These are phyloP conservation scores for Pleurotus salmoneostramineus DNA, from an alignment of 768 basidiomycete genomes.

Conservation along the genomic window DNA sequence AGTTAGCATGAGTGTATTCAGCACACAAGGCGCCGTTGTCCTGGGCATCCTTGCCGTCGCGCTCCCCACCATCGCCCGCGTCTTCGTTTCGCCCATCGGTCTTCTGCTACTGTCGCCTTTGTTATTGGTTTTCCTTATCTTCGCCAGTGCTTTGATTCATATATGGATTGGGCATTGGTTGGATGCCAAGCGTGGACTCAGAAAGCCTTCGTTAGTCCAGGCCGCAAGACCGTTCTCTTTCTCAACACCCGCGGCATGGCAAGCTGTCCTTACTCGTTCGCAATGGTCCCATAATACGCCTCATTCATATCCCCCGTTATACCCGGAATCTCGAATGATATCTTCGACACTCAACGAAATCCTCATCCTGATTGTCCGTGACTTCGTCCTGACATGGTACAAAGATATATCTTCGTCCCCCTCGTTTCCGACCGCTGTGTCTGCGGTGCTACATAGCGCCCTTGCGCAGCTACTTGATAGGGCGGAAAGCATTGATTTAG, in stretches of 20 bases:
- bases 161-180: conserved; percentile 56
- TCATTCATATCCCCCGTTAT: conserved; percentile 62
- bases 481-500: conserved; percentile 58
- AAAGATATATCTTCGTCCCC: conserved; percentile 79
- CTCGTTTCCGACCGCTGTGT: conserved; percentile 85
- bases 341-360: conserved; percentile 78
- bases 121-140: conserved; percentile 40
- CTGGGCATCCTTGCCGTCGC: conserved; percentile 56
- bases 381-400: conserved; percentile 93
- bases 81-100: conserved; percentile 63
- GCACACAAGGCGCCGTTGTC: conserved; percentile 47
- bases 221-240: conserved; percentile 78
- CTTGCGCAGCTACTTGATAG: conserved; percentile 56
- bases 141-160: conserved; percentile 50
- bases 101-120: conserved; percentile 64
- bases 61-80: conserved; percentile 48
- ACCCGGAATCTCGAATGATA: conserved; percentile 58
- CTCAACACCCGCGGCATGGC: conserved; percentile 94
- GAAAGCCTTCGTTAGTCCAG: conserved; percentile 36
- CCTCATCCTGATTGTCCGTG: conserved; percentile 74
- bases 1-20: conserved; percentile 32
- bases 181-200: conserved; percentile 37
- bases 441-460: conserved; percentile 65
- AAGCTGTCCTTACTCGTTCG: conserved; percentile 83
- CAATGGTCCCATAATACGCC: conserved; percentile 80